These are phyloP conservation scores for Xerocomus potaroensis DNA, from an alignment of 768 basidiomycete species.

Conservation along the genomic window DNA sequence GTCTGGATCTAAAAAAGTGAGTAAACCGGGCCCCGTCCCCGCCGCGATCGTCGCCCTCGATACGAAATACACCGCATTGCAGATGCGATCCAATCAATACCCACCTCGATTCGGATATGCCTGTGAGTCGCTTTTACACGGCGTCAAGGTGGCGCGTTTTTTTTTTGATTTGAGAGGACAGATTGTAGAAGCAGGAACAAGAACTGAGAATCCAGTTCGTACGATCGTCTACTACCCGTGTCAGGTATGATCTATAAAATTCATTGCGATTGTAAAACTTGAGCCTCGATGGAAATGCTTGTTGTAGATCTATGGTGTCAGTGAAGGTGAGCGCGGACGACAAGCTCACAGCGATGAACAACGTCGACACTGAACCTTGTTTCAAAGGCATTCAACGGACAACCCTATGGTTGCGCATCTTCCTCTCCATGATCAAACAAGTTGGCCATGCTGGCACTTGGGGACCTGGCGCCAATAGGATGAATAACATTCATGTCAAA, in stretches of 20 bases:
- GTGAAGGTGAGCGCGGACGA: slow-evolving; percentile 29
- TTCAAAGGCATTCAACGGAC: slow-evolving; percentile 34
- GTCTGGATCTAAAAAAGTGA: slow-evolving; percentile 30
- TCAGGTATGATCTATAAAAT: slow-evolving; percentile 18
- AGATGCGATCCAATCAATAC: slow-evolving; percentile 30
- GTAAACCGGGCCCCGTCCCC: slow-evolving; percentile 5
- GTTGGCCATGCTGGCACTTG: slow-evolving; percentile 39
- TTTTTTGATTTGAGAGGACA: slow-evolving; percentile 8
- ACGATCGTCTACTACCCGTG: slow-evolving; percentile 41
- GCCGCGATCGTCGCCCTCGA: background rate
- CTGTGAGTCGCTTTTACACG: slow-evolving; percentile 13
- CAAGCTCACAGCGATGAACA: background rate
- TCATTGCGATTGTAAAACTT: background rate
- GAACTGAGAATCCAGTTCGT: slow-evolving; percentile 37
- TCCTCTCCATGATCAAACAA: slow-evolving; percentile 30
- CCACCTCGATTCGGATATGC: slow-evolving; percentile 33
- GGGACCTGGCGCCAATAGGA: slow-evolving; percentile 37
- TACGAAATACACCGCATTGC: background rate
- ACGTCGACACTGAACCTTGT: background rate
- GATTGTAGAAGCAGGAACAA: slow-evolving; percentile 39
- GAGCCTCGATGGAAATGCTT: background rate
- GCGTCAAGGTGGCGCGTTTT: background rate
- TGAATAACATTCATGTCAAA: slow-evolving; percentile 39
- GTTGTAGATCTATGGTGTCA: slow-evolving; percentile 42
- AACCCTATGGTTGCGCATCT: slow-evolving; percentile 36